These are phyloP conservation scores for Aegilops longissima DNA, from an alignment of 176 grass and related monocot species.

Conservation along the genomic window DNA sequence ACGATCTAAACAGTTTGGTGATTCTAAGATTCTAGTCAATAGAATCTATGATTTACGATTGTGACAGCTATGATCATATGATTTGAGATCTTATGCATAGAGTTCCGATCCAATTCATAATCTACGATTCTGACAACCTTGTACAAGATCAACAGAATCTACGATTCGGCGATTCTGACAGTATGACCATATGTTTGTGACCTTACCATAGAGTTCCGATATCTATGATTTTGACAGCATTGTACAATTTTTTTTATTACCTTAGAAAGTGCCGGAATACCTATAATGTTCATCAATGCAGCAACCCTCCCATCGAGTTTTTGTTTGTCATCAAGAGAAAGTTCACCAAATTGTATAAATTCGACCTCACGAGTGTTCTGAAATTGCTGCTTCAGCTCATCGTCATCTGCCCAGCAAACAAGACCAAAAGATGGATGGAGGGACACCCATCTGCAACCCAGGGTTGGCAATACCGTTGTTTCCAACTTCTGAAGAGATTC, in stretches of 20 bases:
- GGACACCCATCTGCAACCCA: slow-evolving; percentile 78
- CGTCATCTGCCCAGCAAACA: slow-evolving; percentile 88
- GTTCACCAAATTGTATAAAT: slow-evolving; percentile 66
- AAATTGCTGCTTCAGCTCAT: slow-evolving; percentile 68
- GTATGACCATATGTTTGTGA: too few species aligned
- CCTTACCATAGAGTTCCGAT: too few species aligned
- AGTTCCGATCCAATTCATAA: neutral
- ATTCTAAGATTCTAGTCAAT: neutral
- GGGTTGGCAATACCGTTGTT: slow-evolving; percentile 70
- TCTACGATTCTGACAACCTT: neutral
- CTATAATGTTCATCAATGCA: slow-evolving; percentile 71
- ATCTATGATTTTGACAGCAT: too few species aligned
- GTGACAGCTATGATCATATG: neutral
- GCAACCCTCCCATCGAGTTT: slow-evolving; percentile 53
- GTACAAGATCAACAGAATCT: neutral
- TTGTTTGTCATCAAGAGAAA: slow-evolving; percentile 63
- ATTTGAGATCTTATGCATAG: neutral
- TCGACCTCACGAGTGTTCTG: slow-evolving; percentile 38
- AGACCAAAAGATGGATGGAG: slow-evolving; percentile 84
- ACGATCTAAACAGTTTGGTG: neutral
- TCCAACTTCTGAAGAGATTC: slow-evolving; percentile 74
- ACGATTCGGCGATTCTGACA: too few species aligned
- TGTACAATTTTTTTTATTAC: slow-evolving; percentile 32
- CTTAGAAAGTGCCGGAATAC: slow-evolving; percentile 89
- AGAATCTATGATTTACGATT: neutral